Base-by-base conservation (phyloP, 1,139 yeast species). In the Diutina rugosa region DNA sequence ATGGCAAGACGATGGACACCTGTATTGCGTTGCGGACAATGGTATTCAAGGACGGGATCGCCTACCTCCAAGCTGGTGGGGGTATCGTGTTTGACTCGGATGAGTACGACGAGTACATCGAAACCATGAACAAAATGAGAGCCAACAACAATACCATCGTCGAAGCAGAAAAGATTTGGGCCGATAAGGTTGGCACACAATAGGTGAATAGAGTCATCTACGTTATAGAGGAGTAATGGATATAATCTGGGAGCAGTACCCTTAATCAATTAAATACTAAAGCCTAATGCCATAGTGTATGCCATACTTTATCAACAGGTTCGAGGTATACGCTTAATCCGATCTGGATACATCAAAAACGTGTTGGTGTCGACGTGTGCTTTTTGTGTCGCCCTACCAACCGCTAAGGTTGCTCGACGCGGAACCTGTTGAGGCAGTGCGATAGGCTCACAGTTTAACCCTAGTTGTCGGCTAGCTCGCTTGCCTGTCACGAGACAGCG, bases 51-150 rank as follows among this genome's bases (percentile, higher is more conserved):
- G 90, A 91, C 63, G 95, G 95, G 21, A 76, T 81, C 53, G 98
- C 97, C 0, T 93, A 90, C 66, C 77, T 93, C 63, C 99, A 93
- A 74, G 98, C 99, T 2, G 99, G 99, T 62, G 99, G 99, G 56
- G 99, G 99, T 59, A 93, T 93, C 68, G 99, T 93, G 41, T 85
- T 78, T 67, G 99, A 93, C 69, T 87, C 96, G 62, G 97, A 93
- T 67, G 96, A 95, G 58, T 85, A 86, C 65, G 99, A 93, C 60
- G 99, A 93, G 74, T 93, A 91, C 69, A 74, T 90, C 57, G 99
- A 93, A 74, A 93, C 99, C 1, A 85, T 93, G 86, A 93, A 93
- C 78, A 93, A 93, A 73, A 90, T 95, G 96, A 84, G 80, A 73
- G 95, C 98, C 59, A 93, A 93, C 72, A 86, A 87, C 69, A 82